A percentile compares a stretch with the other conserved stretches of the same genome.
Conservation (phyloP, 202 grass and related monocot species). For the Carex arenaria region DNA sequence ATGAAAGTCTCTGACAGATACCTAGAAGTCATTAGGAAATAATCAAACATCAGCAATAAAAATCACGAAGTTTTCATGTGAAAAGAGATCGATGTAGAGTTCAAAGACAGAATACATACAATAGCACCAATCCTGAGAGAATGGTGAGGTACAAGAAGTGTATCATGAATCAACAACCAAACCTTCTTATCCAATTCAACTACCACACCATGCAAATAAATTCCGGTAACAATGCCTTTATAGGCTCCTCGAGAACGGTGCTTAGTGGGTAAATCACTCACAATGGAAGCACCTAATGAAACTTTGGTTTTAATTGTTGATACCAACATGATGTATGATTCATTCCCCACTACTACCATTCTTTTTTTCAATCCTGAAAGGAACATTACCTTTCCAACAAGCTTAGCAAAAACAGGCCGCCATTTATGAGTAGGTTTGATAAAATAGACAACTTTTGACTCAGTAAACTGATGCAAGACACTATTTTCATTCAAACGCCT, state of each 20-base stretch:
- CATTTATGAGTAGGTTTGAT: conserved; percentile 38
- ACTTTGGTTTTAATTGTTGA: conserved; percentile 46
- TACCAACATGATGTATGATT: conserved; percentile 47
- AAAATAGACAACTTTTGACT: conserved; percentile 64
- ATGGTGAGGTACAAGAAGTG: conserved; percentile 42
- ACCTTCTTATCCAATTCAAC: conserved; percentile 57
- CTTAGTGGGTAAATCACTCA: not conserved
- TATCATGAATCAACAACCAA: conserved; percentile 71
- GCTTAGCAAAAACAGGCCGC: conserved; percentile 39
- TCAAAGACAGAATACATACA: conserved; percentile 47
- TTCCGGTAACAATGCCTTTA: conserved; percentile 57
- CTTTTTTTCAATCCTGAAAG: conserved; percentile 63
- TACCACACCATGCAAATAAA: conserved; percentile 56
- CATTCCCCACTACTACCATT: conserved; percentile 54
- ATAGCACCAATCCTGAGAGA: conserved; percentile 77
- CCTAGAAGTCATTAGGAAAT: conserved; percentile 28
- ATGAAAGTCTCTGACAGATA: conserved; percentile 70
- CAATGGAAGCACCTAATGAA: conserved; percentile 31
- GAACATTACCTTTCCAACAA: conserved; percentile 46
- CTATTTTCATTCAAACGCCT: conserved; percentile 13
- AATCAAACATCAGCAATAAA: not conserved
- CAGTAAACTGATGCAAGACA: conserved; percentile 47
- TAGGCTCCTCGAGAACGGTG: conserved; percentile 26
- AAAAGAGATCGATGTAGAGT: conserved; percentile 21
- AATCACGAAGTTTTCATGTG: not conserved